Conservation (phyloP, 2,329 filamentous ascomycete species). For the Fusarium sp. region DNA sequence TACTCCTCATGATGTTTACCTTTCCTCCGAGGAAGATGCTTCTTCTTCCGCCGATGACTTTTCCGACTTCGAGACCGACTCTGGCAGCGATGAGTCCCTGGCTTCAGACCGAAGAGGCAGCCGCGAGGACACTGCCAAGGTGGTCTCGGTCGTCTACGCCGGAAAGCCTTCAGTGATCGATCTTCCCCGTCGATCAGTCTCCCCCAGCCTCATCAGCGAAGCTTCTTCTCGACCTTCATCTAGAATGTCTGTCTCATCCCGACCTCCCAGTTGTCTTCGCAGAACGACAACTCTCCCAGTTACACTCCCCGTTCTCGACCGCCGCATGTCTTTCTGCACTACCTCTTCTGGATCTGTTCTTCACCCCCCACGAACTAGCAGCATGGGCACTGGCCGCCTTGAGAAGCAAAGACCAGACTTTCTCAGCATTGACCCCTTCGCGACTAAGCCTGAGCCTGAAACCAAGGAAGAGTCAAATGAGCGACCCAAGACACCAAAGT, state of each 20-base stretch:
- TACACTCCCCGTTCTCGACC: constrained; percentile 50
- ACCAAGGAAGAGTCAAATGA: constrained; percentile 47
- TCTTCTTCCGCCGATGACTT: constrained; percentile 71
- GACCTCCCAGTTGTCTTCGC: constrained; percentile 42
- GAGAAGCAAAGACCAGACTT: constrained; percentile 58
- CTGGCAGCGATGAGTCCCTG: constrained; percentile 52
- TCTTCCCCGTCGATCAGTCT: constrained; percentile 59
- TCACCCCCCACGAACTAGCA: constrained; percentile 58
- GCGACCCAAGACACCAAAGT: constrained; percentile 53
- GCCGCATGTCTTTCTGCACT: constrained; percentile 50
- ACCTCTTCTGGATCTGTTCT: constrained; percentile 49
- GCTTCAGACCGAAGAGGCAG: constrained; percentile 52
- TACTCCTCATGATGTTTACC: constrained; percentile 68
- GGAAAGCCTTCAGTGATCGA: constrained; percentile 70
- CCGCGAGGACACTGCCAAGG: constrained; percentile 67
- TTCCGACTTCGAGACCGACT: constrained; percentile 65
- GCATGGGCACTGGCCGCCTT: constrained; percentile 53
- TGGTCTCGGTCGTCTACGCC: constrained; percentile 68
- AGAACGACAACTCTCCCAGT: constrained; percentile 50
- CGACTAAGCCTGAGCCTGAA: constrained; percentile 50
- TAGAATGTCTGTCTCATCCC: constrained; percentile 32
- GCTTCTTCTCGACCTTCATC: constrained; percentile 44
- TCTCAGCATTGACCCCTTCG: constrained; percentile 66
- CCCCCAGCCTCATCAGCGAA: constrained; percentile 52
- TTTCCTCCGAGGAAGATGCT: constrained; percentile 74